Base-by-base conservation (phyloP, 2,329 filamentous ascomycete species). In the Aspergillus amoenus region DNA sequence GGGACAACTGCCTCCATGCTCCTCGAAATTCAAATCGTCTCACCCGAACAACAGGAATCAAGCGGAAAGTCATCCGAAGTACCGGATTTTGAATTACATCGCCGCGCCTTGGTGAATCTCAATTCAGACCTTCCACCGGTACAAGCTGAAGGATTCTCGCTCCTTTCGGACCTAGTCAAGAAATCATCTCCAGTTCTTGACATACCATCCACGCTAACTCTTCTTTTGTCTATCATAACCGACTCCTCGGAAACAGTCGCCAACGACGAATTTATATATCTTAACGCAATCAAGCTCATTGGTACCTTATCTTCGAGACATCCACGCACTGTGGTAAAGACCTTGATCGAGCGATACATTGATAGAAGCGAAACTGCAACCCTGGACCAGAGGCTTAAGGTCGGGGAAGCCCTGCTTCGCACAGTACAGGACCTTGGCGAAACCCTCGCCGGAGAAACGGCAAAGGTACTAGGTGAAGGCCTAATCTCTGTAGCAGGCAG, bases 181-280 rank as follows among this genome's bases (percentile, higher is more conserved):
- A 72, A 73, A 49, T 67, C 71, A 1, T 78, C 76, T 0, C 76
- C 76, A 0, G 68, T 78, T 5, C 70, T 78, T 34, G 75, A 78
- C 50, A 76, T 78, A 27, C 73, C 75, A 3, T 73, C 76, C 7
- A 78, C 76, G 2, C 61, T 77, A 11, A 67, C 73, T 0, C 67
- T 77, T 2, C 68, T 78, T 2, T 57, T 78, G 18, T 76, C 75
- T 2, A 64, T 77, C 8, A 67, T 78, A 32, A 72, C 68, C 3
- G 73, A 71, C 46, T 61, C 67, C 11, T 70, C 71, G 0, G 70
- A 70, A 49, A 59, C 68, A 7, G 57, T 65, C 1, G 62, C 66
- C 15, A 73, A 70, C 17, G 76, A 78, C 45, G 75, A 78, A 60
- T 78, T 76, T 55, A 70, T 77, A 47, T 78, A 78, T 50, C 64